Base-by-base conservation (phyloP, 1,284 basidiomycete genomes). In the Peniophora sp. region DNA sequence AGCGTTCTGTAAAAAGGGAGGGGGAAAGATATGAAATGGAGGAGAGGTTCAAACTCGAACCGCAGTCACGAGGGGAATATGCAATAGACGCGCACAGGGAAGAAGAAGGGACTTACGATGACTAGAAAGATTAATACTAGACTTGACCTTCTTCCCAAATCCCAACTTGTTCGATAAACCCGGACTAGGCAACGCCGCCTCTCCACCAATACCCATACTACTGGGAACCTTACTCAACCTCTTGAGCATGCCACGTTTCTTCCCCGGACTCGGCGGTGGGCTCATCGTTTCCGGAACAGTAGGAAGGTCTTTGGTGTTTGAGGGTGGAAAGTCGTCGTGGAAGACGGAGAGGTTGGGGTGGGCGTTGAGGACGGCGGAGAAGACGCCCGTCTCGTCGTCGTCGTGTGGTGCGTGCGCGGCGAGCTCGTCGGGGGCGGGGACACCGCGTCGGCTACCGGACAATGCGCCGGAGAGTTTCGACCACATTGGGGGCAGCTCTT, bases 291-390 rank as follows among this genome's bases (percentile, higher is more conserved):
- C 38, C 38, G 38, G 38, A 36, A 69, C 61, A 51, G 67, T 62
- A 47, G 64, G 61, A 41, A 67, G 57, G 56, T 75, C 73, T 16
- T 56, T 53, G 10, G 62, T 59, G 39, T 68, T 58, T n/a, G n/a
- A n/a, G 39, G 54, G 49, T 19, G 60, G 50, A 5, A 62, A 59
- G 34, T 67, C 58, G 25, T 50, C 50, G 53, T 77, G 75, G 56
- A 81, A 81, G 54, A 78, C 68, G 22, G 79, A 81, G 53, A 81
- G 59, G 62, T 81, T 79, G 44, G 79, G 74, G 55, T 80, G 78
- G 53, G 80, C 76, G 60, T 82, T 76, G 48, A 71, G 72, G 39
- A 81, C 73, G 58, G 70, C 69, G 45, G 69, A 63, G 56, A 82
- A 62, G 34, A 81, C 77, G 47, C 77, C 71, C 22, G 65, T 46